Percentiles rank a stretch among this genome's conserved stretches.
Evolutionary conservation across 306 rosid genomes (phyloP).

Genomic region (Ormosia emarginata): DNA sequence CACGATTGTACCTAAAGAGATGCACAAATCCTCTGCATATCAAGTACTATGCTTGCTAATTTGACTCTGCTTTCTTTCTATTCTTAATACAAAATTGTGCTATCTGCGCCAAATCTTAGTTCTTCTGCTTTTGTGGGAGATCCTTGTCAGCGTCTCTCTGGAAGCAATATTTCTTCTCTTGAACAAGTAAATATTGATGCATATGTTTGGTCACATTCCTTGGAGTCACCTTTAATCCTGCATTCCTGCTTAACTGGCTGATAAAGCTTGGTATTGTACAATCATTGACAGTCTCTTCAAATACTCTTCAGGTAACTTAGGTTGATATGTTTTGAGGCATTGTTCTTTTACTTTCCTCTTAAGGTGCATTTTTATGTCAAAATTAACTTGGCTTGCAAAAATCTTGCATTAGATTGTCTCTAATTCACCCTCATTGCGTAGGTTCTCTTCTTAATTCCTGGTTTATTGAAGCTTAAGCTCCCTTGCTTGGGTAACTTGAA

Average conservation of each 20-base stretch:
- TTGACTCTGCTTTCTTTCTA: background rate
- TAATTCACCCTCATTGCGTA: background rate
- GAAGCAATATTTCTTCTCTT: constrained; percentile 2
- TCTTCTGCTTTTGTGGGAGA: background rate
- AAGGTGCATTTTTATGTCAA: too few relatives aligned
- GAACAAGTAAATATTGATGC: constrained; percentile 1
- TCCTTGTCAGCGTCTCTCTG: background rate
- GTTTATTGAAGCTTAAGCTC: background rate
- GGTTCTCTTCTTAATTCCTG: constrained; percentile 22
- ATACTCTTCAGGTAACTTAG: constrained; percentile 23
- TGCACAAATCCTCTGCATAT: background rate
- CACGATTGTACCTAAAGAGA: background rate
- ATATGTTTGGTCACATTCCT: background rate
- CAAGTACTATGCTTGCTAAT: background rate
- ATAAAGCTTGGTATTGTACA: background rate
- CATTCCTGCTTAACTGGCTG: constrained; percentile 11
- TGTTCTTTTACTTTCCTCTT: background rate
- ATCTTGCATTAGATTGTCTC: background rate
- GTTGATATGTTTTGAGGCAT: background rate
- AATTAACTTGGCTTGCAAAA: background rate
- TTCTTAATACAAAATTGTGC: background rate
- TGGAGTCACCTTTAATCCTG: background rate
- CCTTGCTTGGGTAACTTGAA: constrained; percentile 6
- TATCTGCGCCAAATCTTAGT: background rate
- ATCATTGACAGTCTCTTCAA: background rate